Conservation (phyloP, 768 basidiomycete genomes). For the Leccinum imitatum region DNA sequence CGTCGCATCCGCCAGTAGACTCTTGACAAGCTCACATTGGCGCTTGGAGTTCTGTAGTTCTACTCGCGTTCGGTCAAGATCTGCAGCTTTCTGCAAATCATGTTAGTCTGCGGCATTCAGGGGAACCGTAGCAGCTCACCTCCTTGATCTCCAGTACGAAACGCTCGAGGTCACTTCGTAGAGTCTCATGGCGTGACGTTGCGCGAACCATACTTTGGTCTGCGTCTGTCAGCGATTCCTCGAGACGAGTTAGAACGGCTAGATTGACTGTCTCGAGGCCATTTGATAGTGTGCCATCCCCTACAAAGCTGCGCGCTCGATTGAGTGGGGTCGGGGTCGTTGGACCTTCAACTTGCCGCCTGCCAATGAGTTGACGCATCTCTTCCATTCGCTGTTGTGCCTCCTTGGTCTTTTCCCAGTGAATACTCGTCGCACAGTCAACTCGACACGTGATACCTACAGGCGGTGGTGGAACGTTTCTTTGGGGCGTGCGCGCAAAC, state of each 20-base stretch:
- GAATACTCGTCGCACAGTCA: conserved; percentile 7
- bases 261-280: conserved; percentile 19
- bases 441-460: conserved; percentile 32
- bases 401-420: conserved; percentile 60
- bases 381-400: conserved; percentile 81
- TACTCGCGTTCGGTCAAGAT: conserved; percentile 58
- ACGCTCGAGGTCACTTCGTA: conserved; percentile 50
- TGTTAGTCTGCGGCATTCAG: not conserved
- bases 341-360: conserved; percentile 49
- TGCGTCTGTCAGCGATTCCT: conserved; percentile 53
- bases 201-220: conserved; percentile 57
- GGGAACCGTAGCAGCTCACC: conserved; percentile 38
- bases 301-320: conserved; percentile 41
- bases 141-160: conserved; percentile 55
- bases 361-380: conserved; percentile 72
- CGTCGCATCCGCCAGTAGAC: conserved; percentile 71
- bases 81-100: conserved; percentile 51
- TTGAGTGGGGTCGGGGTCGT: conserved; percentile 48
- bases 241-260: conserved; percentile 35
- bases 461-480: conserved; percentile 38
- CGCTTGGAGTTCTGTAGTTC: conserved; percentile 71
- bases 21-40: conserved; percentile 78
- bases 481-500: conserved; percentile 46
- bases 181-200: conserved; percentile 51
- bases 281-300: conserved; percentile 17